phyloP scores from a whole-genome alignment of 371 early-diverging fungal genomes.

The Mucor irregularis region DNA sequence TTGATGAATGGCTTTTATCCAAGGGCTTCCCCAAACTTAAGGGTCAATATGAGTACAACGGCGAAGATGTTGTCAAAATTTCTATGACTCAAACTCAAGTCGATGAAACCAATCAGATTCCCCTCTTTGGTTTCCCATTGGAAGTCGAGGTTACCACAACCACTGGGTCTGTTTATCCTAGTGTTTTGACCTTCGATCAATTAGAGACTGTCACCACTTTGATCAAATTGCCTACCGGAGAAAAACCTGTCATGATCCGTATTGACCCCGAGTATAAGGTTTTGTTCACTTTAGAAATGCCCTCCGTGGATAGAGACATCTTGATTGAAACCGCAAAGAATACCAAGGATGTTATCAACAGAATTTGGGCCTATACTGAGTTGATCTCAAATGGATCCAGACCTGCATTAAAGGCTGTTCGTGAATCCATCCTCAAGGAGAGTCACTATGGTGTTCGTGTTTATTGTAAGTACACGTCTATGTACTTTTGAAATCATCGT shows the following conservation, averaged over 20 bases:
- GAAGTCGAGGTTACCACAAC: constrained; percentile 51
- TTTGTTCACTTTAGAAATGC: constrained; percentile 44
- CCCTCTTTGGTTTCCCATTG: constrained; percentile 51
- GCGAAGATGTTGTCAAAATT: constrained; percentile 29
- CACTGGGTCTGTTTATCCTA: constrained; percentile 20
- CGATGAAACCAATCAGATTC: constrained; percentile 33
- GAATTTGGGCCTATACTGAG: constrained; percentile 50
- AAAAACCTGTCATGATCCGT: constrained; percentile 35
- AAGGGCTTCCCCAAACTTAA: constrained; percentile 59
- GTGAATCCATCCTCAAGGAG: constrained; percentile 32
- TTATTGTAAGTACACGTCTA: constrained; percentile 21
- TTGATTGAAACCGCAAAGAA: constrained; percentile 42
- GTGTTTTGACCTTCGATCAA: constrained; percentile 33
- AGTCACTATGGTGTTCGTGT: constrained; percentile 51
- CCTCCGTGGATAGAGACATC: constrained; percentile 46
- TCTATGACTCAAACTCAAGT: constrained; percentile 56
- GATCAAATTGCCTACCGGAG: constrained; percentile 14
- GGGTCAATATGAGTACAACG: constrained; percentile 38
- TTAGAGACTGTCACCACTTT: constrained; percentile 16
- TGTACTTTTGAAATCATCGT: too few relatives aligned
- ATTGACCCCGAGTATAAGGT: constrained; percentile 57
- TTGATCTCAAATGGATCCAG: constrained; percentile 43
- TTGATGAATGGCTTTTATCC: constrained; percentile 64
- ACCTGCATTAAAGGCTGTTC: constrained; percentile 42
- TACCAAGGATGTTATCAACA: constrained; percentile 26